Evolutionary conservation across 441 rosid species (phyloP), one percentile per base, ranked within the genome.

Genomic region (Monsonia emarginata): DNA sequence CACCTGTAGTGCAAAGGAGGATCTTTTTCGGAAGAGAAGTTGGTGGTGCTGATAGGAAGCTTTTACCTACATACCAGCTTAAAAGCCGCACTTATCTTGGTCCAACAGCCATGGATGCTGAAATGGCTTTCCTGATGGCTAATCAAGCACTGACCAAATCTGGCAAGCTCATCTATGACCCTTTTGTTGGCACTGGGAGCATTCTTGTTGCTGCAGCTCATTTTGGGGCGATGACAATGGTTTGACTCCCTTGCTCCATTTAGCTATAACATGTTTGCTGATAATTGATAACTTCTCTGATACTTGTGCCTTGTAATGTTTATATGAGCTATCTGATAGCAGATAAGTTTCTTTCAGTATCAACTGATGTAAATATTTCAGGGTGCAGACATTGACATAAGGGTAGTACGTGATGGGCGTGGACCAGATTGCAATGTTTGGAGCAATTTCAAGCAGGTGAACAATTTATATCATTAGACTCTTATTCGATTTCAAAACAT

Each of bases 91-190:
- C 19, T 22, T 94, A 94, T 77, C 89, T 94, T 72, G 97, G 98
- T 18, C 98, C 98, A 2, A 90, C 98, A n/a, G 97, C 98, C 52
- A 93, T 93, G 97, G 98, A 93, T 76, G 98, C 98, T n/a, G 98
- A 94, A 81, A 76, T 90, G 83, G 97, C 98, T 66, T 89, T 91
- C 79, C 82, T 94, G 58, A 91, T 94, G 98, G 95, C 96, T 6
- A 94, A 94, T 74, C 98, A 94, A 84, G 97, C 94, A 0, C 77
- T 85, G 70, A 91, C 83, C 32, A 74, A 84, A 0, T 79, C 85
- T 9, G 97, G 97, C 58, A 94, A 87, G 67, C 91, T 91, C 50
- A 82, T 94, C 30, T 94, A 82, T 78, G 98, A 94, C 65, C 98
- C 98, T 78, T 94, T 94, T 54, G 97, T 87, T 69, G 97, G 97